Evolutionary conservation across 805 yeast genomes (phyloP).

Genomic region (Lipomyces spencermartinsiae): DNA sequence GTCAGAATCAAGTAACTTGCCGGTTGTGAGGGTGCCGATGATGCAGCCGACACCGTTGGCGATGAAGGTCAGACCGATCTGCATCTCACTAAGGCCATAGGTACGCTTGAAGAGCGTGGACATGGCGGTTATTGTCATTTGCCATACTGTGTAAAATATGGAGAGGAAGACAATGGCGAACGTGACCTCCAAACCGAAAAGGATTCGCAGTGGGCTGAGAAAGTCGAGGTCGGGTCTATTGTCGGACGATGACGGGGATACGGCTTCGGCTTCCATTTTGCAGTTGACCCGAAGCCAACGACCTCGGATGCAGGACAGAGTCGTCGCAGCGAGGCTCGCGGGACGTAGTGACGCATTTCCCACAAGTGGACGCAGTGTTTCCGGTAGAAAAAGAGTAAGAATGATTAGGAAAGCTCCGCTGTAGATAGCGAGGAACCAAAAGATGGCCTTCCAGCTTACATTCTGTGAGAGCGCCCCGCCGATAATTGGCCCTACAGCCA

Average conservation of each 20-base stretch:
- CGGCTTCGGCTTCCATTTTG: background rate
- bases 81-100: slow-evolving; percentile 60
- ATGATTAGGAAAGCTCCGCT: slow-evolving; percentile 53
- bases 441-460: slow-evolving; percentile 75
- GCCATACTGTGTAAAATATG: slow-evolving; percentile 10
- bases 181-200: slow-evolving; percentile 16
- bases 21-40: slow-evolving; percentile 65
- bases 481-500: slow-evolving; percentile 79
- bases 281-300: background rate
- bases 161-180: slow-evolving; percentile 1
- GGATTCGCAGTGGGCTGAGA: slow-evolving; percentile 7
- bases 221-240: slow-evolving; percentile 3
- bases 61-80: slow-evolving; percentile 73
- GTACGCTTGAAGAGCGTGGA: slow-evolving; percentile 58
- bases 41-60: slow-evolving; percentile 78
- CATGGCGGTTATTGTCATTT: slow-evolving; percentile 42
- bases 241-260: background rate
- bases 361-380: slow-evolving; percentile 72
- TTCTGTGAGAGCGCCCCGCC: slow-evolving; percentile 59
- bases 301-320: slow-evolving; percentile 4
- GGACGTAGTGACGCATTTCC: slow-evolving; percentile 70
- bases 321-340: slow-evolving; percentile 49
- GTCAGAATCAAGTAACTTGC: slow-evolving; percentile 52
- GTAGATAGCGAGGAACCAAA: slow-evolving; percentile 74
- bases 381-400: slow-evolving; percentile 62